phyloP scores from a whole-genome alignment of 768 basidiomycete genomes.

The Tricholoma furcatifolium region DNA sequence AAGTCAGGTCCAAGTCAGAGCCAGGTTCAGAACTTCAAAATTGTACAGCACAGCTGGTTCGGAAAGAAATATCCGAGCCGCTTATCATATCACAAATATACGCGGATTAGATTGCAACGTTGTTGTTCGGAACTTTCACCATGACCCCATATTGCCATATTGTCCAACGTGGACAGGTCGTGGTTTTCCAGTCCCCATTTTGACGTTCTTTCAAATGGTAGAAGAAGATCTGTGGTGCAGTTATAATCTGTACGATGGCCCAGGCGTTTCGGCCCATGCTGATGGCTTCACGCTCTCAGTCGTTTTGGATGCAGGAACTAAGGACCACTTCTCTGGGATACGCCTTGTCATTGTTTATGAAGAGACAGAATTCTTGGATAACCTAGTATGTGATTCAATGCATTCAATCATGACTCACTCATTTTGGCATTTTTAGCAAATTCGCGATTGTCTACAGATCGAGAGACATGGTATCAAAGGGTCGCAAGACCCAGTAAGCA shows the following conservation, averaged over 20 bases:
- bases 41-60: no score
- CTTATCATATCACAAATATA: no score
- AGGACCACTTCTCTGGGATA: slow-evolving; percentile 6
- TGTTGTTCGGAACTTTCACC: no score
- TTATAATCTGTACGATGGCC: slow-evolving; percentile 10
- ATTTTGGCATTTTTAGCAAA: background rate
- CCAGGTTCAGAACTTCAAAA: no score
- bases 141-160: no score
- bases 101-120: no score
- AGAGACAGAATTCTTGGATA: slow-evolving; percentile 5
- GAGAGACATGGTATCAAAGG: background rate
- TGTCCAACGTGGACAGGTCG: no score
- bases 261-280: background rate
- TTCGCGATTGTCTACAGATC: slow-evolving; percentile 4
- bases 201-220: background rate
- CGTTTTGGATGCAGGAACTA: slow-evolving; percentile 9
- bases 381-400: slow-evolving; percentile 3
- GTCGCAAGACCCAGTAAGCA: background rate
- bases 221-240: slow-evolving; percentile 3
- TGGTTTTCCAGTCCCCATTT: background rate
- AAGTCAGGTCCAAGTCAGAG: no score
- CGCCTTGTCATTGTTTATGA: slow-evolving; percentile 10
- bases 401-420: background rate
- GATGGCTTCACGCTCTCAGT: slow-evolving; percentile 13
- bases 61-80: no score